A percentile compares a stretch with the other conserved stretches of the same genome.
Evolutionary conservation across 306 rosid genomes (phyloP).

Genomic region (Begonia loranthoides): DNA sequence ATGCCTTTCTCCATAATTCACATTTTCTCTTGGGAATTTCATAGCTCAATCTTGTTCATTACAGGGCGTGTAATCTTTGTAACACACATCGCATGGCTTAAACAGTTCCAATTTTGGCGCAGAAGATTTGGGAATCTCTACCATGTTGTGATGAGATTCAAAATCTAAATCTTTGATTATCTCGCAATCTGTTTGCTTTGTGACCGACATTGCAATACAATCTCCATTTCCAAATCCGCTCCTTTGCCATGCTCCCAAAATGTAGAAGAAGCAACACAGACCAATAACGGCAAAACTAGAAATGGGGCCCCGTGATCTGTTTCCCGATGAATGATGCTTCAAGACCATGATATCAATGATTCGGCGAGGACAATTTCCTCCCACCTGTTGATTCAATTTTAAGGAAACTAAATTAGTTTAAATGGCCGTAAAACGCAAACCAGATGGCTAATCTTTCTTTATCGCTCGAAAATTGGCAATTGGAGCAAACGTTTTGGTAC

Average conservation of each 20-base stretch:
- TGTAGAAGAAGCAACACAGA: slow-evolving; percentile 80
- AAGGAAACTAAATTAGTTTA: background rate
- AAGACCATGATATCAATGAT: slow-evolving; percentile 43
- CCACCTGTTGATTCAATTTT: slow-evolving; percentile 6
- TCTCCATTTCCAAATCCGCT: slow-evolving; percentile 84
- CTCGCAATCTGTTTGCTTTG: slow-evolving; percentile 54
- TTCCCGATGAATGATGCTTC: slow-evolving; percentile 37
- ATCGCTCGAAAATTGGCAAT: background rate
- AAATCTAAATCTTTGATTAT: slow-evolving; percentile 47
- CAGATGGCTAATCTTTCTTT: no score
- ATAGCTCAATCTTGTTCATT: slow-evolving; percentile 96
- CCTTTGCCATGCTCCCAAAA: slow-evolving; percentile 94
- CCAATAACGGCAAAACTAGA: slow-evolving; percentile 64
- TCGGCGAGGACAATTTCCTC: slow-evolving; percentile 4
- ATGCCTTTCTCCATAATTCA: slow-evolving; percentile 95
- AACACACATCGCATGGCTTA: slow-evolving; percentile 57
- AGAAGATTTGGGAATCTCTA: slow-evolving; percentile 33
- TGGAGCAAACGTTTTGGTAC: background rate
- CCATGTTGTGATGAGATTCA: slow-evolving; percentile 60
- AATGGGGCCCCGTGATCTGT: slow-evolving; percentile 47
- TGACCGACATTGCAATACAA: slow-evolving; percentile 45
- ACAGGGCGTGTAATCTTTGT: slow-evolving; percentile 85
- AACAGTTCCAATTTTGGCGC: slow-evolving; percentile 53
- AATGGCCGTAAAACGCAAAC: no score
- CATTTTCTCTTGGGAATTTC: slow-evolving; percentile 86